Conservation (phyloP, 805 yeast species). For the Wickerhamomyces subpelliculosus region DNA sequence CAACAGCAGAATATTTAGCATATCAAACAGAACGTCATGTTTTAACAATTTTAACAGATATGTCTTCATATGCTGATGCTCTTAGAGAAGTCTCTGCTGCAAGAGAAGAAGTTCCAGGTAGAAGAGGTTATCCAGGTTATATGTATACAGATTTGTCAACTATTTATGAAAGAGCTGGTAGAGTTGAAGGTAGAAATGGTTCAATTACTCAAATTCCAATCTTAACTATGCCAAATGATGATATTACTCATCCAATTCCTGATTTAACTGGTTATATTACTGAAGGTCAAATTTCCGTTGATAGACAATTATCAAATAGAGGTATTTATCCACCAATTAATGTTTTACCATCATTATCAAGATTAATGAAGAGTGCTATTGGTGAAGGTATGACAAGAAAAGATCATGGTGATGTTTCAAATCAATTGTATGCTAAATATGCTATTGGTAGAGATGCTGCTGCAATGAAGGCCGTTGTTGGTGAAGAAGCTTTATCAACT, state of each 20-base stretch:
- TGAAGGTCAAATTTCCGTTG: conserved; percentile 97
- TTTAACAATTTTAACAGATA: conserved; percentile 94
- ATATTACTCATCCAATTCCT: conserved; percentile 99
- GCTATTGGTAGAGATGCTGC: conserved; percentile 99
- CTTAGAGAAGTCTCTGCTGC: conserved; percentile 99
- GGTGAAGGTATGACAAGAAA: conserved; percentile 99
- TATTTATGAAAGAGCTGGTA: conserved; percentile 98
- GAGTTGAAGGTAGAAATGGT: conserved; percentile 99
- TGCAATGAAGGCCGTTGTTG: conserved; percentile 99
- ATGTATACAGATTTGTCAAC: conserved; percentile 99
- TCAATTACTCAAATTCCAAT: conserved; percentile 98
- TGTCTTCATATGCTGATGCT: conserved; percentile 99
- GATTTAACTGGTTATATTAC: conserved; percentile 99
- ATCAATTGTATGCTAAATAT: conserved; percentile 97
- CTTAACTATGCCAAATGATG: conserved; percentile 99
- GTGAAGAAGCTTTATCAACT: conserved; percentile 97
- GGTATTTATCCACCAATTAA: conserved; percentile 99
- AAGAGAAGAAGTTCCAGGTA: conserved; percentile 99
- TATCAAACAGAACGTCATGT: conserved; percentile 99
- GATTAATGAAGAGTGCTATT: conserved; percentile 98
- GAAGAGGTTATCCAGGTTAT: conserved; percentile 99
- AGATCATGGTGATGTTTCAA: conserved; percentile 99
- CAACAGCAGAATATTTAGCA: conserved; percentile 97
- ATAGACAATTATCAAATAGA: conserved; percentile 91
- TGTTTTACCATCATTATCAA: conserved; percentile 93